Conservation (phyloP, 129 eudicot species). For the Artemisia tridentata region DNA sequence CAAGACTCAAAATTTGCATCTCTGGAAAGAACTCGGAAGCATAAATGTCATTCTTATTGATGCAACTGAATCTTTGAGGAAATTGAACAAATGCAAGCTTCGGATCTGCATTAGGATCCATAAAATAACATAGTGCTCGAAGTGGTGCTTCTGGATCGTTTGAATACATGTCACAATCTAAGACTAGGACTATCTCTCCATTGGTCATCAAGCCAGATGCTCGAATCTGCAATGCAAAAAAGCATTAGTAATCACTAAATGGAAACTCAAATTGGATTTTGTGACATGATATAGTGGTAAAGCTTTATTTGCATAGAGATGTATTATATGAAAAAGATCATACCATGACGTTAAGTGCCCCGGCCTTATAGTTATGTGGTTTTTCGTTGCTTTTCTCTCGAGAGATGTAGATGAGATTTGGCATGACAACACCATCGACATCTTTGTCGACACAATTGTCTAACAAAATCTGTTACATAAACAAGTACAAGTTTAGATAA, state of each 20-base stretch:
- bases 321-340: background rate
- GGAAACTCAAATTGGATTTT: no score
- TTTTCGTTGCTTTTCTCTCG: slow-evolving; percentile 41
- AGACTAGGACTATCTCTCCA: slow-evolving; percentile 47
- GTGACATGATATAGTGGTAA: no score
- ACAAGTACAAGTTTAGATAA: background rate
- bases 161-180: slow-evolving; percentile 76
- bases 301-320: no score
- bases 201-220: slow-evolving; percentile 73
- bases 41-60: slow-evolving; percentile 57
- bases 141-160: slow-evolving; percentile 68
- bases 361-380: slow-evolving; percentile 67
- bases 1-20: slow-evolving; percentile 32
- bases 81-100: slow-evolving; percentile 59
- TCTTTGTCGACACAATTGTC: slow-evolving; percentile 35
- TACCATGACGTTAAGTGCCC: slow-evolving; percentile 70
- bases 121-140: slow-evolving; percentile 46
- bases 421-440: slow-evolving; percentile 37
- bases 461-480: slow-evolving; percentile 5
- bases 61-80: slow-evolving; percentile 57
- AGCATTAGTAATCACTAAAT: no score
- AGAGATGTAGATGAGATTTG: slow-evolving; percentile 58
- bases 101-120: slow-evolving; percentile 35
- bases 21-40: slow-evolving; percentile 38
- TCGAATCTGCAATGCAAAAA: slow-evolving; percentile 44